Conservation (phyloP, 306 rosid species). For the Herpetospermum pedunculosum region DNA sequence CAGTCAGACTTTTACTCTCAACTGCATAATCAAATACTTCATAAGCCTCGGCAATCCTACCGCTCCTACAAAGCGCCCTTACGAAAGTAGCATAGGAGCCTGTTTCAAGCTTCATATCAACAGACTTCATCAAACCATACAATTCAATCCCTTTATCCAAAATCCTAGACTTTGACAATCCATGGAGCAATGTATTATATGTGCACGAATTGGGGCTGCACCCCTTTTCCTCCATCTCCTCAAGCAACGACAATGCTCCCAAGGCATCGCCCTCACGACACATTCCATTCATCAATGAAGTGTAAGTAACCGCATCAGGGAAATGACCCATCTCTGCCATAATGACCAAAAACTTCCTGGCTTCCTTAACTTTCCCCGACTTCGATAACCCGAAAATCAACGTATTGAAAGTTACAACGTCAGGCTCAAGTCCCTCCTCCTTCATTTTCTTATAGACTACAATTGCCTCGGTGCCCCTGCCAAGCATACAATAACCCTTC, state of each 20-base stretch:
- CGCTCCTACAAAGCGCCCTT: slow-evolving; percentile 63
- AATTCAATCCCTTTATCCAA: slow-evolving; percentile 61
- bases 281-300: slow-evolving; percentile 83
- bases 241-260: slow-evolving; percentile 49
- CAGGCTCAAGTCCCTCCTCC: slow-evolving; percentile 75
- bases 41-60: slow-evolving; percentile 73
- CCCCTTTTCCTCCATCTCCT: slow-evolving; percentile 67
- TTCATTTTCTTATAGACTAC: slow-evolving; percentile 67
- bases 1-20: slow-evolving; percentile 71
- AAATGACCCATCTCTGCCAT: slow-evolving; percentile 64
- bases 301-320: slow-evolving; percentile 74
- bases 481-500: slow-evolving; percentile 74
- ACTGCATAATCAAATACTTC: slow-evolving; percentile 85
- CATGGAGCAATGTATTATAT: slow-evolving; percentile 65
- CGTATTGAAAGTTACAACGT: slow-evolving; percentile 68
- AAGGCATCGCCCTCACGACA: slow-evolving; percentile 58
- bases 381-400: slow-evolving; percentile 70
- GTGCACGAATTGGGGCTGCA: slow-evolving; percentile 66
- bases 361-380: slow-evolving; percentile 51
- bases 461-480: slow-evolving; percentile 60
- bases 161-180: slow-evolving; percentile 59
- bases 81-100: slow-evolving; percentile 68
- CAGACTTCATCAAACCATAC: slow-evolving; percentile 48
- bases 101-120: slow-evolving; percentile 57
- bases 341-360: slow-evolving; percentile 47